phyloP scores from a whole-genome alignment of 768 basidiomycete genomes.

The Thelephora aurantiotincta region DNA sequence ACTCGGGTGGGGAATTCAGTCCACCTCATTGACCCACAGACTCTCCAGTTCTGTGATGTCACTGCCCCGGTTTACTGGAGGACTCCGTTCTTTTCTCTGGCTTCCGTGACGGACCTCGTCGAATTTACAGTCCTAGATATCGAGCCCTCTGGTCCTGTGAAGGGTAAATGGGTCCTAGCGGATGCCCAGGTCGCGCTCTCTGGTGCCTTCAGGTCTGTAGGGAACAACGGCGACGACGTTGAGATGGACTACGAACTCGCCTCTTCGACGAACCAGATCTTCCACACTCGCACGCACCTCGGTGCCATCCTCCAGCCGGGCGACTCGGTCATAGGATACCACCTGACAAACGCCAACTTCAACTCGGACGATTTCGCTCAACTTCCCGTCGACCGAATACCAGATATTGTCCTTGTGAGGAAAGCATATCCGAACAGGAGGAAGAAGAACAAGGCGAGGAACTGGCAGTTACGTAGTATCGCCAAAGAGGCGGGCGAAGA shows the following conservation, averaged over 20 bases:
- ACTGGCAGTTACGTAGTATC: conserved; percentile 85
- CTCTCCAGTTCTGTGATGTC: conserved; percentile 75
- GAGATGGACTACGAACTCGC: conserved; percentile 46
- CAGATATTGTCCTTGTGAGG: conserved; percentile 87
- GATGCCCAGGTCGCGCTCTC: conserved; percentile 85
- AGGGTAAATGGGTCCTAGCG: conserved; percentile 73
- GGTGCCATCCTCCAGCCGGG: conserved; percentile 91
- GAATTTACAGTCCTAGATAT: conserved; percentile 95
- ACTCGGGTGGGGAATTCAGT: conserved; percentile 85
- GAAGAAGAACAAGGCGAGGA: conserved; percentile 77
- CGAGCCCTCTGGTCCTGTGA: conserved; percentile 61
- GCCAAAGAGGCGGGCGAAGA: conserved; percentile 86
- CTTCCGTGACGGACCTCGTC: conserved; percentile 70
- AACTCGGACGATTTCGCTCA: conserved; percentile 79
- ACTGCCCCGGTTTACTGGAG: conserved; percentile 79
- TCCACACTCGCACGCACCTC: conserved; percentile 93
- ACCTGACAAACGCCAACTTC: conserved; percentile 80
- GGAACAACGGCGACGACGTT: conserved; percentile 28
- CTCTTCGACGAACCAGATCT: conserved; percentile 60
- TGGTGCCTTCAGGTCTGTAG: conserved; percentile 56
- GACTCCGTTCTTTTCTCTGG: conserved; percentile 75
- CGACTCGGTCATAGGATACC: conserved; percentile 85
- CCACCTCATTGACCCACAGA: conserved; percentile 81
- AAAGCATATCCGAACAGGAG: conserved; percentile 90
- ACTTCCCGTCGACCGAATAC: conserved; percentile 52